Evolutionary conservation across 495 filamentous ascomycete species (phyloP).

Genomic region (Cryomyces minteri): DNA sequence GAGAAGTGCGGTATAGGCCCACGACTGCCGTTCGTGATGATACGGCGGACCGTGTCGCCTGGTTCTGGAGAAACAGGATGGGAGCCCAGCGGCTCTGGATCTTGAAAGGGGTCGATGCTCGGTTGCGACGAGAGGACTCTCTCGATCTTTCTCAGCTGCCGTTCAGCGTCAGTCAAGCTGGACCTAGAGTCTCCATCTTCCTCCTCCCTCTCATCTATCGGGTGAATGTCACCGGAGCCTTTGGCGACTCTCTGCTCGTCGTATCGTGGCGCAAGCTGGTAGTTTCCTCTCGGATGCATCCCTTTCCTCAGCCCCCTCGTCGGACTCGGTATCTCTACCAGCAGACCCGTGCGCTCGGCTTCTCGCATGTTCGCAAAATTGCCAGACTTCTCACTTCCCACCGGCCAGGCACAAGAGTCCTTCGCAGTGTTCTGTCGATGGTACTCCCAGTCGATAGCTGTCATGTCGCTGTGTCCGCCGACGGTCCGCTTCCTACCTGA

Average conservation of each 20-base stretch:
- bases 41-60: neutral
- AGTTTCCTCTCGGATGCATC: conserved; percentile 22
- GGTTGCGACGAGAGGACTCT: conserved; percentile 3
- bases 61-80: conserved; percentile 8
- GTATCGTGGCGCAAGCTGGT: conserved; percentile 24
- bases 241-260: conserved; percentile 28
- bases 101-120: conserved; percentile 17
- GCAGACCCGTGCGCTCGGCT: conserved; percentile 35
- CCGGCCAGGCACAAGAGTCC: neutral
- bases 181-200: conserved; percentile 31
- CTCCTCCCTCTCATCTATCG: conserved; percentile 58
- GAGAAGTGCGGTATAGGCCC: neutral
- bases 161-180: neutral
- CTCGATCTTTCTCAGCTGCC: conserved; percentile 6
- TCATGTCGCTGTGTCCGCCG: neutral
- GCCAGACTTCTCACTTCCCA: conserved; percentile 4
- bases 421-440: neutral
- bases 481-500: neutral
- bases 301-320: conserved; percentile 29
- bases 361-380: conserved; percentile 7
- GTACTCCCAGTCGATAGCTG: neutral
- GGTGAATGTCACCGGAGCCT: conserved; percentile 34
- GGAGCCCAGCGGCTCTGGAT: conserved; percentile 14
- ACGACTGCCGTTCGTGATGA: neutral
- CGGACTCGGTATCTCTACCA: conserved; percentile 36